Percentiles rank a stretch among this genome's conserved stretches.
phyloP scores from a whole-genome alignment of 371 early-diverging fungal genomes.

The Funneliformis caledonium region DNA sequence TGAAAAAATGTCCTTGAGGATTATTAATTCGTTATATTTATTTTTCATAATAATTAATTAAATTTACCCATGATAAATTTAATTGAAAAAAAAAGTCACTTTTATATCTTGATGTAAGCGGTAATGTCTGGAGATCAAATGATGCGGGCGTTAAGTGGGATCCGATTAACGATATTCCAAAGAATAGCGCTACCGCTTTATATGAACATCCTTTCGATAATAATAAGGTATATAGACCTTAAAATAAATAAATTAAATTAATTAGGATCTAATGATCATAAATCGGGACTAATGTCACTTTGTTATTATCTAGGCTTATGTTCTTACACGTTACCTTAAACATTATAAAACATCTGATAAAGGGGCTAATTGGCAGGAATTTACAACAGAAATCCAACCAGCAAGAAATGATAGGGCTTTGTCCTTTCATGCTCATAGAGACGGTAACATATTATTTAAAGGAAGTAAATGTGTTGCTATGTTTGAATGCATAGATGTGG shows the following conservation, averaged over 20 bases:
- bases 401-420: conserved; percentile 51
- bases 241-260: conserved; percentile 12
- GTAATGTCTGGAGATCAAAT: conserved; percentile 64
- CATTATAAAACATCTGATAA: conserved; percentile 73
- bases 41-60: not conserved
- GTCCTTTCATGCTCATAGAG: conserved; percentile 69
- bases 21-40: not conserved
- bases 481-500: conserved; percentile 57
- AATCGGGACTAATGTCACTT: not conserved
- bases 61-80: not conserved
- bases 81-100: not conserved
- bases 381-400: conserved; percentile 58
- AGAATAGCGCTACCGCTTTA: conserved; percentile 32
- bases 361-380: conserved; percentile 68
- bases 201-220: conserved; percentile 24
- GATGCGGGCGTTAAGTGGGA: conserved; percentile 74
- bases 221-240: not conserved
- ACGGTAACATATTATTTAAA: conserved; percentile 63
- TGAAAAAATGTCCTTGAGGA: too few species aligned
- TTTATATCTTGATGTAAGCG: conserved; percentile 50
- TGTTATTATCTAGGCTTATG: conserved; percentile 57
- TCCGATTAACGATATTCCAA: conserved; percentile 51
- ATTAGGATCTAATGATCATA: not conserved
- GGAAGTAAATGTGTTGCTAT: conserved; percentile 57
- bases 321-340: conserved; percentile 57